Conservation (phyloP, 768 basidiomycete genomes). For the Suillus subaureus region DNA sequence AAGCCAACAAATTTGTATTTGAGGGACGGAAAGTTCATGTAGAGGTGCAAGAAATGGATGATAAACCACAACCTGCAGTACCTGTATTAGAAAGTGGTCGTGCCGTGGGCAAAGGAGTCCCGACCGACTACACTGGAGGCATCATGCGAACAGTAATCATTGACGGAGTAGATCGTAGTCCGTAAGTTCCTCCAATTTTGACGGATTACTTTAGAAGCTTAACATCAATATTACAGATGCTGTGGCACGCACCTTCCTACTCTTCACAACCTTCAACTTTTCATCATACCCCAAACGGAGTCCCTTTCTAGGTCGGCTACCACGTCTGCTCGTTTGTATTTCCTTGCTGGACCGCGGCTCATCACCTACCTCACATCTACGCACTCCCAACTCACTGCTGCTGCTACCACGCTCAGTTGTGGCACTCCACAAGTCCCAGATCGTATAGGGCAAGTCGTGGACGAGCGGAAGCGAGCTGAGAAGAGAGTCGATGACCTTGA, state of each 20-base stretch:
- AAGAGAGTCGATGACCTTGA: conserved; percentile 74
- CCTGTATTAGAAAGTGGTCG: conserved; percentile 48
- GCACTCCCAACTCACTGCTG: conserved; percentile 54
- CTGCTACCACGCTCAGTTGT: conserved; percentile 67
- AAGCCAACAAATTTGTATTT: conserved; percentile 68
- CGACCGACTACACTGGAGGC: conserved; percentile 74
- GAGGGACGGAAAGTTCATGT: conserved; percentile 69
- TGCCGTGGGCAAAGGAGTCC: conserved; percentile 56
- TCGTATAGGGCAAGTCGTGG: conserved; percentile 65
- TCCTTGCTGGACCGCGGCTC: conserved; percentile 80
- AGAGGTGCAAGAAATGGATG: conserved; percentile 72
- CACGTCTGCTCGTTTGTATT: conserved; percentile 74
- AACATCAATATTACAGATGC: conserved; percentile 47
- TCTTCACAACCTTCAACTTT: conserved; percentile 71
- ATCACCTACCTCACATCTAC: conserved; percentile 60
- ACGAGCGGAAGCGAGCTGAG: conserved; percentile 65
- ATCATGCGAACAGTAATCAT: conserved; percentile 82
- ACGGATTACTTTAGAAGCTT: conserved; percentile 14
- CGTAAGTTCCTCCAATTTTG: conserved; percentile 45
- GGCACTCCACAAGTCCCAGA: conserved; percentile 67
- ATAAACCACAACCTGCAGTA: conserved; percentile 32
- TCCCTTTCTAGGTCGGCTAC: conserved; percentile 60
- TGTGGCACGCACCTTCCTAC: conserved; percentile 85
- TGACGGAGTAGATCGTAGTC: conserved; percentile 79
- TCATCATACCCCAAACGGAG: conserved; percentile 72